A percentile compares a stretch with the other conserved stretches of the same genome.
Evolutionary conservation across 2,329 filamentous ascomycete species (phyloP).

Genomic region (Colletotrichum cuscutae): DNA sequence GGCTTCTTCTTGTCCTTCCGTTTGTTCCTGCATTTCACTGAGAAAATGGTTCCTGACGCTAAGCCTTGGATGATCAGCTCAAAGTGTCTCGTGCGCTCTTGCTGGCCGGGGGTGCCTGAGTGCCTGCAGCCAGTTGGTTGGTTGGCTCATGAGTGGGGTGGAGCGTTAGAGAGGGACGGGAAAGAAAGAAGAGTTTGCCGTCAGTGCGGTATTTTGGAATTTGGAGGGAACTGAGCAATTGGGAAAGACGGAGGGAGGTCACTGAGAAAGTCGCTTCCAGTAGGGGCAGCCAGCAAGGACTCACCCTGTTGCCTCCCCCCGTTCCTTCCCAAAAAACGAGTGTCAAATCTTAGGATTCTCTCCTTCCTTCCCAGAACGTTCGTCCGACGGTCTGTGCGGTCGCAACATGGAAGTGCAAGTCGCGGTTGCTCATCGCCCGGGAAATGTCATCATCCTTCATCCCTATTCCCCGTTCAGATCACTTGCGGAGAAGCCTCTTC

Average conservation of each 20-base stretch:
- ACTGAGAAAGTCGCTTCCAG: not conserved
- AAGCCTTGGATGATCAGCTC: slow-evolving; percentile 23
- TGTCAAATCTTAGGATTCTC: slow-evolving; percentile 2
- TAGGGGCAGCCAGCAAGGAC: not conserved
- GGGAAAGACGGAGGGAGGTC: not conserved
- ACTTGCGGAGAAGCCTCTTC: slow-evolving; percentile 26
- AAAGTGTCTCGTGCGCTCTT: not conserved
- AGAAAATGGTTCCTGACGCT: slow-evolving; percentile 26
- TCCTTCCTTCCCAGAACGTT: slow-evolving; percentile 27
- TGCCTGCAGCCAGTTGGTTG: not conserved
- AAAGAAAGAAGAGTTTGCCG: not conserved
- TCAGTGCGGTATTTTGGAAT: slow-evolving; percentile 17
- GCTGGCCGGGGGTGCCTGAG: not conserved
- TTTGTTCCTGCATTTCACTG: slow-evolving; percentile 10
- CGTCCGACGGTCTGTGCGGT: slow-evolving; percentile 8
- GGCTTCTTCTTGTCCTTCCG: not conserved
- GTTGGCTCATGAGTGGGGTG: not conserved
- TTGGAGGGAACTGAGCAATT: not conserved
- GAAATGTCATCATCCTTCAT: slow-evolving; percentile 25
- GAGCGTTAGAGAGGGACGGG: not conserved
- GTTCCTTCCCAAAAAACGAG: not conserved
- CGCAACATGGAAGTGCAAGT: not conserved
- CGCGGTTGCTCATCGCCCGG: not conserved
- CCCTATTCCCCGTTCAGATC: slow-evolving; percentile 14
- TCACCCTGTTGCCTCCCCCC: not conserved